A percentile compares a stretch with the other conserved stretches of the same genome.
These are phyloP conservation scores for Coemansia reversa DNA, from an alignment of 192 early-diverging fungal species.

Conservation along the genomic window DNA sequence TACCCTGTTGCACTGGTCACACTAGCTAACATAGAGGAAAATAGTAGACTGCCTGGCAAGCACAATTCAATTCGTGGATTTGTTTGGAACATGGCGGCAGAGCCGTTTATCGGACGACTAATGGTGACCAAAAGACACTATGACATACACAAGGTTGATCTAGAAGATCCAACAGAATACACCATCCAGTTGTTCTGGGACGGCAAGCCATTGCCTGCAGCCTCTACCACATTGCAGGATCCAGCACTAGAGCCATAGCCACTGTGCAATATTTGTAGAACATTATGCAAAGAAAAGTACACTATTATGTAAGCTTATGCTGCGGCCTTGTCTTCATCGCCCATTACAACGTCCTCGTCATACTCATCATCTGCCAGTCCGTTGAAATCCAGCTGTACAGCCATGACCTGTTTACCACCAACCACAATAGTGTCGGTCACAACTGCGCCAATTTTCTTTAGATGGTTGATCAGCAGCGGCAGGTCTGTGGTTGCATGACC, in stretches of 20 bases:
- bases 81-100: conserved; percentile 48
- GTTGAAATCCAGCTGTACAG: conserved; percentile 45
- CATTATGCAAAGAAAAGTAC: not conserved
- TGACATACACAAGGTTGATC: conserved; percentile 25
- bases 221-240: not conserved
- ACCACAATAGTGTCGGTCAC: conserved; percentile 23
- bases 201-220: conserved; percentile 26
- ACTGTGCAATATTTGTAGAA: not conserved
- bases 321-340: conserved; percentile 1
- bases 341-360: too few relatives aligned
- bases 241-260: not conserved
- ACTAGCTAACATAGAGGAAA: conserved; percentile 6
- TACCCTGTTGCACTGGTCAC: conserved; percentile 44
- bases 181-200: conserved; percentile 50
- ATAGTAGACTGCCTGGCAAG: not conserved
- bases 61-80: conserved; percentile 29
- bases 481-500: conserved; percentile 42
- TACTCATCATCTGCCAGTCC: conserved; percentile 22
- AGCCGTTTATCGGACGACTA: conserved; percentile 37
- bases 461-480: conserved; percentile 32
- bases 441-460: conserved; percentile 41
- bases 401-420: conserved; percentile 40
- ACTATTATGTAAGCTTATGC: not conserved
- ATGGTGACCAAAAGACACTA: conserved; percentile 44
- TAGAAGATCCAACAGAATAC: conserved; percentile 31